A percentile compares a stretch with the other conserved stretches of the same genome.
These are phyloP conservation scores for Leptomonas seymouri DNA, from an alignment of 208 protist genomes.

Conservation along the genomic window DNA sequence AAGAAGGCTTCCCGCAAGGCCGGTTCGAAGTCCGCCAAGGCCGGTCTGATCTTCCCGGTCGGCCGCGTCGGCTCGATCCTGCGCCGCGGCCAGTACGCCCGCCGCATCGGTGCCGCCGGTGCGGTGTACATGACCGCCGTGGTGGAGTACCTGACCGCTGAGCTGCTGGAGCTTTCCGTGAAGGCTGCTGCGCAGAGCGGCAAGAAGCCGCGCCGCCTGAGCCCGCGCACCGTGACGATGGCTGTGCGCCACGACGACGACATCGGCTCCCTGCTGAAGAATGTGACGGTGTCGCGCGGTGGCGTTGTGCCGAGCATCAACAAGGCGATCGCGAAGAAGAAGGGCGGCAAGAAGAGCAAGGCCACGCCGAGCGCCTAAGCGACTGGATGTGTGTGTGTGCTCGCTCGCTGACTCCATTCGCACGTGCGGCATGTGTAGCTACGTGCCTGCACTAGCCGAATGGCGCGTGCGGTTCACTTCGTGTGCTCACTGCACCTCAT, in stretches of 20 bases:
- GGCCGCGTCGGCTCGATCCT: conserved; percentile 97
- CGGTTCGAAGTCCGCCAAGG: conserved; percentile 92
- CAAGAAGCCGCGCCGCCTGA: conserved; percentile 76
- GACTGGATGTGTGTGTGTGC: not conserved
- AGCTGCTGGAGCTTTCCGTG: conserved; percentile 85
- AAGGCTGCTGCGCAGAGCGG: conserved; percentile 71
- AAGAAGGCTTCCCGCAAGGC: conserved; percentile 85
- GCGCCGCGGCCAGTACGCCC: conserved; percentile 95
- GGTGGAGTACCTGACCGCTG: conserved; percentile 97
- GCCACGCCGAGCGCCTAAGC: conserved; percentile 60
- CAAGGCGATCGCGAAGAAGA: conserved; percentile 83
- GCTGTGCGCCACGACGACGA: conserved; percentile 86
- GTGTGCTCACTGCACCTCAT: not conserved
- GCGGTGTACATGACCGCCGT: conserved; percentile 99
- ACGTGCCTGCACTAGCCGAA: not conserved
- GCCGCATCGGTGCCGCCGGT: conserved; percentile 97
- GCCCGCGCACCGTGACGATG: conserved; percentile 72
- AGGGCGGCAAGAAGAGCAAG: conserved; percentile 68
- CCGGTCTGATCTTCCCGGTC: conserved; percentile 99
- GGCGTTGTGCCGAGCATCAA: conserved; percentile 84
- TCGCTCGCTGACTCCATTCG: not conserved
- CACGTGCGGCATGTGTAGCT: not conserved
- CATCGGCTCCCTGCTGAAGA: conserved; percentile 48
- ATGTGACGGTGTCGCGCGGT: conserved; percentile 80
- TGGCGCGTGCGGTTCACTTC: not conserved